These are phyloP conservation scores for Trametes sp. DNA, from an alignment of 1,284 basidiomycete genomes.

Conservation along the genomic window DNA sequence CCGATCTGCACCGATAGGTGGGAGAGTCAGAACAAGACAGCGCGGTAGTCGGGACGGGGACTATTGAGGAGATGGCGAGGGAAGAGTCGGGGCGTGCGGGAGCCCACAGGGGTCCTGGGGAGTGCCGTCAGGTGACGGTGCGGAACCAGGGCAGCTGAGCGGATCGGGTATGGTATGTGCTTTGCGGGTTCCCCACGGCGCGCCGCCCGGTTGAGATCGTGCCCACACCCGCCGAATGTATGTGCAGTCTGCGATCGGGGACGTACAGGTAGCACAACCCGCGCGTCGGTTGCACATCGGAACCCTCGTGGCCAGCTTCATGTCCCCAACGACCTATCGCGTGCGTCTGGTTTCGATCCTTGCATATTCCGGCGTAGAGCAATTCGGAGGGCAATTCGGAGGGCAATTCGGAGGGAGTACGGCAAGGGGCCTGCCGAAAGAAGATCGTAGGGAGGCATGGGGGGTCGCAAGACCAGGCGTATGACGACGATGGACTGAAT, in stretches of 20 bases:
- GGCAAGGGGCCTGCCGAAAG: constrained; percentile 15
- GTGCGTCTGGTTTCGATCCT: neutral
- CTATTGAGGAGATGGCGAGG: constrained; percentile 15
- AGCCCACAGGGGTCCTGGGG: constrained; percentile 8
- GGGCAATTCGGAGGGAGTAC: constrained; percentile 2
- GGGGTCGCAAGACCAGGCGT: constrained; percentile 20
- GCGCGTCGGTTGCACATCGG: constrained; percentile 2
- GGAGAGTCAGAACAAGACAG: constrained; percentile 8
- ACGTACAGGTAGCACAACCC: neutral
- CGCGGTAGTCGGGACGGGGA: constrained; percentile 21
- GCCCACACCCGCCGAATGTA: neutral
- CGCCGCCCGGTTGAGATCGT: neutral
- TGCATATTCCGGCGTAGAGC: neutral
- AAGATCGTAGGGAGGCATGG: constrained; percentile 6
- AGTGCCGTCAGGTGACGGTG: constrained; percentile 27
- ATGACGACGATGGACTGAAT: constrained; percentile 25
- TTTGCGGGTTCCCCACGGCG: constrained; percentile 8
- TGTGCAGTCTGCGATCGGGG: neutral
- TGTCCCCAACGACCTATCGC: constrained; percentile 3
- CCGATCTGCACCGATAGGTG: constrained; percentile 29
- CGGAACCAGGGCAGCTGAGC: constrained; percentile 18
- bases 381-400: neutral
- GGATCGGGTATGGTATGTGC: constrained; percentile 12
- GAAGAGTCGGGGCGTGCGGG: constrained; percentile 17
- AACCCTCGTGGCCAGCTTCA: neutral